Conservation (phyloP, 768 basidiomycete species). For the Mycena galericulata region DNA sequence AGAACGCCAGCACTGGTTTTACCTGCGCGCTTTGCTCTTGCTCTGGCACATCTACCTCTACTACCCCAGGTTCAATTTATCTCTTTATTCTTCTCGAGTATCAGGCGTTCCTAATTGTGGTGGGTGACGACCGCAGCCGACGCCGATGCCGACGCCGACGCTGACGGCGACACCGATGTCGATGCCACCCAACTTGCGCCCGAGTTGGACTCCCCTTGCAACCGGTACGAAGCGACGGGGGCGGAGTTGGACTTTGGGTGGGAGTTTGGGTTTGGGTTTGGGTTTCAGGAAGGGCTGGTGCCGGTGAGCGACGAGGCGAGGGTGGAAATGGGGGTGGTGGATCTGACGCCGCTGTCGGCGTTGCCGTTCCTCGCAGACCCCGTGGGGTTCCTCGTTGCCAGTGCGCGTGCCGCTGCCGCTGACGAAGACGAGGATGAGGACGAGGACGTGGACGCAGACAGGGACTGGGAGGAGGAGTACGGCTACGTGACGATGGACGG, state of each 20-base stretch:
- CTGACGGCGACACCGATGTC: background rate
- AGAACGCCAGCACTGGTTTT: conserved; percentile 5
- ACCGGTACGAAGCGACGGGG: too few species aligned
- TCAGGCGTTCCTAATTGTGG: background rate
- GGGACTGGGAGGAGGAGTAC: background rate
- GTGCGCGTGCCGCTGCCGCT: background rate
- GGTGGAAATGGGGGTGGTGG: background rate
- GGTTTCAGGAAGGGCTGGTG: background rate
- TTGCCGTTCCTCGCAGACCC: conserved; percentile 24
- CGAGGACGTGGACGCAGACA: background rate
- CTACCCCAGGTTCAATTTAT: background rate
- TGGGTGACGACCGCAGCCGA: background rate
- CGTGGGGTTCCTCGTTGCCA: background rate
- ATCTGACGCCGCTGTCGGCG: conserved; percentile 23
- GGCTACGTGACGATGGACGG: conserved; percentile 14
- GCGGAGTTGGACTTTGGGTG: too few species aligned
- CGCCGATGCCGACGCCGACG: background rate
- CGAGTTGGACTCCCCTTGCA: too few species aligned
- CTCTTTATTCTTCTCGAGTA: background rate
- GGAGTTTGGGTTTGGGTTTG: conserved; percentile 6
- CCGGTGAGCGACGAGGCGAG: background rate
- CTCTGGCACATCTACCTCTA: too few species aligned
- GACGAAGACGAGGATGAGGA: too few species aligned
- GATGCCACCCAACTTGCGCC: too few species aligned
- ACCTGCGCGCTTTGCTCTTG: conserved; percentile 24